Conservation (phyloP, 31 red algal genomes). For the Porphyra umbilicalis region DNA sequence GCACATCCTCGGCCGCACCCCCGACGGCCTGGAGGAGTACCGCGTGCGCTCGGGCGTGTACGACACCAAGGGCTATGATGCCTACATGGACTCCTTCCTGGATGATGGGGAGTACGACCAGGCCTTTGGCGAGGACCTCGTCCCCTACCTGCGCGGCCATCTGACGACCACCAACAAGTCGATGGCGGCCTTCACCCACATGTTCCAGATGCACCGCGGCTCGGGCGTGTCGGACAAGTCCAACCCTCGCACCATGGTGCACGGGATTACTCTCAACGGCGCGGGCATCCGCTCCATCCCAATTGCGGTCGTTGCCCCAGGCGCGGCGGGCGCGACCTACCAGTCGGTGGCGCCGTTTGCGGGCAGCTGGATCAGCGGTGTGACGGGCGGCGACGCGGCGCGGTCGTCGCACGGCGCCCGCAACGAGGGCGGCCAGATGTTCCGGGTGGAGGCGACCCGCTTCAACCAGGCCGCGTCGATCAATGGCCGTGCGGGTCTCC, state of each 20-base stretch:
- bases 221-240: constrained; percentile 75
- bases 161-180: constrained; percentile 68
- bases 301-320: constrained; percentile 63
- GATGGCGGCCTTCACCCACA: constrained; percentile 79
- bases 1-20: constrained; percentile 88
- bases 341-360: constrained; percentile 24
- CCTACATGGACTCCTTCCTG: constrained; percentile 90
- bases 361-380: constrained; percentile 69
- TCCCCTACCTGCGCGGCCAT: constrained; percentile 75
- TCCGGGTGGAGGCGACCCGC: constrained; percentile 77
- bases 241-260: constrained; percentile 56
- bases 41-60: constrained; percentile 78
- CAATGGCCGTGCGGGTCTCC: constrained; percentile 55
- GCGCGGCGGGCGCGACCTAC: constrained; percentile 45
- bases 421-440: constrained; percentile 38
- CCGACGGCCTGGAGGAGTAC: constrained; percentile 81
- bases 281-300: constrained; percentile 74
- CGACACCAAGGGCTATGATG: constrained; percentile 86
- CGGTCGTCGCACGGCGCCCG: constrained; percentile 62
- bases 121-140: constrained; percentile 64
- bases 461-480: constrained; percentile 41
- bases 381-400: constrained; percentile 50
- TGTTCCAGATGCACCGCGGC: constrained; percentile 80
- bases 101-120: constrained; percentile 90
- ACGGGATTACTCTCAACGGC: constrained; percentile 75